Evolutionary conservation across 768 basidiomycete species (phyloP).

Genomic region (Gloeostereum incarnatum): DNA sequence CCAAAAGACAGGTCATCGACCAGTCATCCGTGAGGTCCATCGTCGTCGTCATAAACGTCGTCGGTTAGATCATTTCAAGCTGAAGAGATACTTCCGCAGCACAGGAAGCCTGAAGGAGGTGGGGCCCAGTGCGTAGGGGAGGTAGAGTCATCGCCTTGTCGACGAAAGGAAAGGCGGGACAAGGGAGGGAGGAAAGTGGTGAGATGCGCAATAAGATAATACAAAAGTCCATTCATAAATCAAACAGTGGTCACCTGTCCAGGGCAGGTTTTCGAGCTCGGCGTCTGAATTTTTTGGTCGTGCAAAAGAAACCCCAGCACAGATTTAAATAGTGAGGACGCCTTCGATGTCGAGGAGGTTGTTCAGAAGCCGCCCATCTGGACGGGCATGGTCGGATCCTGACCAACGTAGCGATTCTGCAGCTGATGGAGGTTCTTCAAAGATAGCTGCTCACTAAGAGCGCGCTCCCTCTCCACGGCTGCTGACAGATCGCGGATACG

Average conservation of each 20-base stretch:
- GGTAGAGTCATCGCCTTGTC: conserved; percentile 5
- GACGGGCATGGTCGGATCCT: conserved; percentile 18
- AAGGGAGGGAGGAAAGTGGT: conserved; percentile 16
- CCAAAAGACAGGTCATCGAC: conserved; percentile 35
- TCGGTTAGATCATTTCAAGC: not conserved
- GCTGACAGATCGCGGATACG: conserved; percentile 71
- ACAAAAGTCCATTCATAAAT: conserved; percentile 44
- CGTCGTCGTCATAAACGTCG: conserved; percentile 24
- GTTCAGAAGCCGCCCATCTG: not conserved
- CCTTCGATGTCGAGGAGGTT: not conserved
- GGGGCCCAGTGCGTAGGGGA: not conserved
- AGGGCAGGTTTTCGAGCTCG: conserved; percentile 41
- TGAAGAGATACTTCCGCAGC: too few relatives aligned
- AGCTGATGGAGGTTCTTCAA: conserved; percentile 72
- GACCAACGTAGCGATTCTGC: conserved; percentile 39
- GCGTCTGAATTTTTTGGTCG: conserved; percentile 15
- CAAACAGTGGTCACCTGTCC: conserved; percentile 44
- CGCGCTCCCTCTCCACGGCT: conserved; percentile 74
- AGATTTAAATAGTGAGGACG: conserved; percentile 15
- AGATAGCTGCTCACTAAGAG: conserved; percentile 86
- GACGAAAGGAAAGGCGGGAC: conserved; percentile 23
- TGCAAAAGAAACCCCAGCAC: conserved; percentile 5
- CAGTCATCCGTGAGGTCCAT: conserved; percentile 41
- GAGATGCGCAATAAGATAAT: conserved; percentile 36
- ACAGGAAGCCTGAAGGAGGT: not conserved